phyloP scores from a whole-genome alignment of 495 filamentous ascomycete species.

The Podospora pseudoanserina region DNA sequence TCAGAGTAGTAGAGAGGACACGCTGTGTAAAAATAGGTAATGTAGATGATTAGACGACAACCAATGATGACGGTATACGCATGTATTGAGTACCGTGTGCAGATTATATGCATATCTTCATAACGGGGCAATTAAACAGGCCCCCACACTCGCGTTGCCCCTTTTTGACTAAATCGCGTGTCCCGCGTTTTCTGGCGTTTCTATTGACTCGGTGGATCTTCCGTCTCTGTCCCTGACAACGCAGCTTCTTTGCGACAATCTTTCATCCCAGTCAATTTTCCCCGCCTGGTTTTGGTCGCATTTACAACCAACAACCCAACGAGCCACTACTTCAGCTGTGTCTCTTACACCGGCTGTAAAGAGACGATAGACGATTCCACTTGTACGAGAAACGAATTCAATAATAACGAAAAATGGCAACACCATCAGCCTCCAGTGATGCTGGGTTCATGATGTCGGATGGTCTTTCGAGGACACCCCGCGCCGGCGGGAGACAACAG shows the following conservation, averaged over 20 bases:
- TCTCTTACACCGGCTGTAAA: neutral
- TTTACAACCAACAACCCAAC: neutral
- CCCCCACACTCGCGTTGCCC: conserved; percentile 10
- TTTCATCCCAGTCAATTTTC: conserved; percentile 7
- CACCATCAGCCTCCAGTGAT: conserved; percentile 43
- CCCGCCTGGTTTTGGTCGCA: neutral
- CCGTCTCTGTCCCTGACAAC: conserved; percentile 1
- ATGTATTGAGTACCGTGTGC: no score
- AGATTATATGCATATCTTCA: neutral
- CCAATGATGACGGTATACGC: no score
- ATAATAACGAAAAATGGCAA: conserved; percentile 25
- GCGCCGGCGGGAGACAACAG: conserved; percentile 29
- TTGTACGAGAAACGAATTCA: conserved; percentile 8
- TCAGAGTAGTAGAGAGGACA: neutral
- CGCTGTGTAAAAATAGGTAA: no score
- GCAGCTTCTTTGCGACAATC: neutral
- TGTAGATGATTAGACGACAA: no score
- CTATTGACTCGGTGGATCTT: conserved; percentile 21
- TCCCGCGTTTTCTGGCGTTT: conserved; percentile 38
- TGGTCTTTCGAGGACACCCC: conserved; percentile 38
- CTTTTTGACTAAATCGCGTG: conserved; percentile 24
- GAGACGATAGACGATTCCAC: conserved; percentile 10
- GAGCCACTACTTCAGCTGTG: conserved; percentile 1
- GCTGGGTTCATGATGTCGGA: conserved; percentile 45
- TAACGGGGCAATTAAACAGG: conserved; percentile 25